Conservation (phyloP, 768 basidiomycete genomes). For the Rhodosporidiobolus odoratus region DNA sequence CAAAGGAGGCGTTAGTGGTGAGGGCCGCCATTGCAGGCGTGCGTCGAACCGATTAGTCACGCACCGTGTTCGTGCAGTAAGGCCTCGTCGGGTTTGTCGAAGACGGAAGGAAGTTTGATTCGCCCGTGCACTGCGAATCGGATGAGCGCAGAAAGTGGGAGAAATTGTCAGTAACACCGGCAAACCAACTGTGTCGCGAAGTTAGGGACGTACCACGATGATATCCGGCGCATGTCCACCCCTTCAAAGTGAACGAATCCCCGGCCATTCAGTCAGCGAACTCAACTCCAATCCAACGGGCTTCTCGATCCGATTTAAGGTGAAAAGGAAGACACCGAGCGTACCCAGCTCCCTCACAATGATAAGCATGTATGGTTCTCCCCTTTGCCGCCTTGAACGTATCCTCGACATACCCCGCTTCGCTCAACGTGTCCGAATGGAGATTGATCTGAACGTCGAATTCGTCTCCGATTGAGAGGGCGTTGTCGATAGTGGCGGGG, state of each 20-base stretch:
- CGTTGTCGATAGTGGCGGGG: constrained; percentile 70
- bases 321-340: not conserved
- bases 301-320: too few relatives aligned
- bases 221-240: constrained; percentile 98
- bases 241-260: constrained; percentile 46
- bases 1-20: too few relatives aligned
- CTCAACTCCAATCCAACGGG: too few relatives aligned
- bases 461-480: constrained; percentile 74
- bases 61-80: constrained; percentile 79
- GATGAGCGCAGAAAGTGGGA: not conserved
- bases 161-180: too few relatives aligned
- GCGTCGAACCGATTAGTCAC: too few relatives aligned
- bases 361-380: constrained; percentile 94
- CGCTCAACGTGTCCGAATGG: constrained; percentile 94
- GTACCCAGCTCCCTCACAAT: constrained; percentile 55
- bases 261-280: too few relatives aligned
- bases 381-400: constrained; percentile 85
- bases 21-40: too few relatives aligned
- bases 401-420: constrained; percentile 92
- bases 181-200: too few relatives aligned
- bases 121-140: constrained; percentile 49
- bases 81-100: constrained; percentile 97
- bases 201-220: constrained; percentile 70
- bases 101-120: constrained; percentile 81
- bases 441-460: constrained; percentile 97